Percentiles rank a stretch among this genome's conserved stretches.
phyloP scores from a whole-genome alignment of 1,284 basidiomycete species.

The Jaminaea rosea region DNA sequence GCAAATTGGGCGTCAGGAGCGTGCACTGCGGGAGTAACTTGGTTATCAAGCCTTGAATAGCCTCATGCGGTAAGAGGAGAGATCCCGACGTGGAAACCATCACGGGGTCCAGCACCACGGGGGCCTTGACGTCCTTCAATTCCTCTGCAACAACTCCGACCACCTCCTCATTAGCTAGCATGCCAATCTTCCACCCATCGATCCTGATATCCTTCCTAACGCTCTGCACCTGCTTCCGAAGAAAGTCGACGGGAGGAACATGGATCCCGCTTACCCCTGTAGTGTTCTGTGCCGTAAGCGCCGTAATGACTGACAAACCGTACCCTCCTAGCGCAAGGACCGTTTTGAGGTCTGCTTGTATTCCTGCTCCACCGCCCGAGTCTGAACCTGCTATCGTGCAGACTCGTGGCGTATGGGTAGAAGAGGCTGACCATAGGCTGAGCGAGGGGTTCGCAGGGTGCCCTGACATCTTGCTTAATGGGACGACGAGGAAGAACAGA shows the following conservation, averaged over 20 bases:
- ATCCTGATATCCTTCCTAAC: constrained; percentile 69
- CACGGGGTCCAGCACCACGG: constrained; percentile 57
- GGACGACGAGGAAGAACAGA: too few species aligned
- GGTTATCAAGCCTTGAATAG: constrained; percentile 57
- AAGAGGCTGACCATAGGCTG: too few species aligned
- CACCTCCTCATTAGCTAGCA: constrained; percentile 56
- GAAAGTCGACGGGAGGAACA: constrained; percentile 36
- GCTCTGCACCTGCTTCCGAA: constrained; percentile 57
- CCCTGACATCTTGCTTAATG: too few species aligned
- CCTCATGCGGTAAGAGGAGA: constrained; percentile 62
- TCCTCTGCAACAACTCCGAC: constrained; percentile 47
- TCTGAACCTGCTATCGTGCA: constrained; percentile 79
- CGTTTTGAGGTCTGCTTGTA: constrained; percentile 72
- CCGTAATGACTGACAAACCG: constrained; percentile 77
- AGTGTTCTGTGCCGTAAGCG: constrained; percentile 85
- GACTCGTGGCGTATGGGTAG: too few species aligned
- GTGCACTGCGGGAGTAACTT: constrained; percentile 65
- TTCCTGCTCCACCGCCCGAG: constrained; percentile 78
- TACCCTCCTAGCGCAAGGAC: constrained; percentile 67
- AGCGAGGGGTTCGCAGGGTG: too few species aligned
- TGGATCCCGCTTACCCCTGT: constrained; percentile 62
- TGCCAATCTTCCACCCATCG: constrained; percentile 78
- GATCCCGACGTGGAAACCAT: constrained; percentile 89
- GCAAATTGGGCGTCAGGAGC: constrained; percentile 77
- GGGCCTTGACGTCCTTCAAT: constrained; percentile 6